Evolutionary conservation across 108 stramenopile genomes (phyloP).

Genomic region (Skeletonema tropicum): DNA sequence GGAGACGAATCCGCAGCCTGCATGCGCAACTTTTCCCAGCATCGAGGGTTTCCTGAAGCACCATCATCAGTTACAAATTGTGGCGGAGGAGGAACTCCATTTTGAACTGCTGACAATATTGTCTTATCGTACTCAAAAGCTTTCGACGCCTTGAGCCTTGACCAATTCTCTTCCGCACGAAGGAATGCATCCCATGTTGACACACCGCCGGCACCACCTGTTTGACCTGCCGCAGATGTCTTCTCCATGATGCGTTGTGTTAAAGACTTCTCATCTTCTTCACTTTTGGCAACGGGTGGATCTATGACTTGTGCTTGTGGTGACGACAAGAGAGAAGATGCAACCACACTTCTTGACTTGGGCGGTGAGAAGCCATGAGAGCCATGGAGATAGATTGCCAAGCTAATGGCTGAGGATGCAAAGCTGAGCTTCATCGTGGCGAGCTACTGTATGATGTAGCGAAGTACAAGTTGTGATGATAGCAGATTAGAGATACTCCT

Average conservation of each 20-base stretch:
- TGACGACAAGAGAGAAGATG: neutral
- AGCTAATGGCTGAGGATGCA: neutral
- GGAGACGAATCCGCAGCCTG: slow-evolving; percentile 26
- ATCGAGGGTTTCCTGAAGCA: slow-evolving; percentile 61
- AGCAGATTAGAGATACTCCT: too few relatives aligned
- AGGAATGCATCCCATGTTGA: slow-evolving; percentile 74
- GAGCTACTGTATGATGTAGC: too few relatives aligned
- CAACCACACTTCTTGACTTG: too few relatives aligned
- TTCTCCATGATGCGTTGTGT: slow-evolving; percentile 60
- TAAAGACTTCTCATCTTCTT: slow-evolving; percentile 23
- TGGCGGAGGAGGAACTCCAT: slow-evolving; percentile 49
- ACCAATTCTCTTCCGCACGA: slow-evolving; percentile 76
- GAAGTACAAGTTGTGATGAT: too few relatives aligned
- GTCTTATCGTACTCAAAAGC: slow-evolving; percentile 62
- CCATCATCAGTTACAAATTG: slow-evolving; percentile 76
- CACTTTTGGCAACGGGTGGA: neutral
- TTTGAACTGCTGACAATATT: slow-evolving; percentile 29
- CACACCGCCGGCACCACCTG: slow-evolving; percentile 76
- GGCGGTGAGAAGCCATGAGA: neutral
- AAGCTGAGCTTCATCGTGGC: neutral
- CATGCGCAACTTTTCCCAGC: slow-evolving; percentile 68
- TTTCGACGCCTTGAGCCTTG: slow-evolving; percentile 57
- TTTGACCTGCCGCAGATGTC: slow-evolving; percentile 39
- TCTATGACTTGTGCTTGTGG: neutral
- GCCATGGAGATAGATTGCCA: neutral